phyloP scores from a whole-genome alignment of 2,329 filamentous ascomycete species.

The Onygenales sp. region DNA sequence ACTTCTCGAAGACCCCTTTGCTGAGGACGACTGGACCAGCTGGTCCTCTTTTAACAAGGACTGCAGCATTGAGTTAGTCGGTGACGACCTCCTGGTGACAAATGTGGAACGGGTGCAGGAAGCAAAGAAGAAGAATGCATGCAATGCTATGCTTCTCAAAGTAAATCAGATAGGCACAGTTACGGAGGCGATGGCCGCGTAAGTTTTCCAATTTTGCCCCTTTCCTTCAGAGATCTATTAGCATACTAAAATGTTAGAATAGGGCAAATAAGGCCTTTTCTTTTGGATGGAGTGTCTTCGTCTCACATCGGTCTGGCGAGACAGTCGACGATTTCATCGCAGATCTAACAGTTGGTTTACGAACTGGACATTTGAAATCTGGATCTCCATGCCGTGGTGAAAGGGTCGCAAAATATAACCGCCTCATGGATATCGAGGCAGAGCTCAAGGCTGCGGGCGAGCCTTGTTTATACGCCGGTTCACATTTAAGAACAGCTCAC shows the following conservation, averaged over 20 bases:
- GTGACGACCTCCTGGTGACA: constrained; percentile 33
- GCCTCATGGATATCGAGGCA: constrained; percentile 36
- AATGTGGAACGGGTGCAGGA: constrained; percentile 26
- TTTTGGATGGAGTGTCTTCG: constrained; percentile 32
- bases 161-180: constrained; percentile 37
- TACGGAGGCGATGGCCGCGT: constrained; percentile 32
- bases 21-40: constrained; percentile 30
- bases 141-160: constrained; percentile 33
- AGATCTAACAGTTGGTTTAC: constrained; percentile 30
- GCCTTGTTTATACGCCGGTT: too few species aligned
- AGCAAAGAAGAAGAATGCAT: constrained; percentile 29
- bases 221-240: background rate
- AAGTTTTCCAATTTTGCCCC: constrained; percentile 8
- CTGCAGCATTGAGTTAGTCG: constrained; percentile 27
- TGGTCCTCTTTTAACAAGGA: constrained; percentile 28
- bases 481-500: too few species aligned
- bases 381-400: constrained; percentile 33
- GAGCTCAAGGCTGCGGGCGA: constrained; percentile 13
- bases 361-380: constrained; percentile 33
- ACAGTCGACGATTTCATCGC: constrained; percentile 38
- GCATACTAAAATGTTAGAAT: background rate
- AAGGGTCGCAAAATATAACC: constrained; percentile 36
- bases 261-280: constrained; percentile 24
- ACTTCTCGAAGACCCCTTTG: constrained; percentile 34
- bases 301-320: constrained; percentile 35